A percentile compares a stretch with the other conserved stretches of the same genome.
These are phyloP conservation scores for Eragrostis tef DNA, from an alignment of 202 grass and related monocot species.

Conservation along the genomic window DNA sequence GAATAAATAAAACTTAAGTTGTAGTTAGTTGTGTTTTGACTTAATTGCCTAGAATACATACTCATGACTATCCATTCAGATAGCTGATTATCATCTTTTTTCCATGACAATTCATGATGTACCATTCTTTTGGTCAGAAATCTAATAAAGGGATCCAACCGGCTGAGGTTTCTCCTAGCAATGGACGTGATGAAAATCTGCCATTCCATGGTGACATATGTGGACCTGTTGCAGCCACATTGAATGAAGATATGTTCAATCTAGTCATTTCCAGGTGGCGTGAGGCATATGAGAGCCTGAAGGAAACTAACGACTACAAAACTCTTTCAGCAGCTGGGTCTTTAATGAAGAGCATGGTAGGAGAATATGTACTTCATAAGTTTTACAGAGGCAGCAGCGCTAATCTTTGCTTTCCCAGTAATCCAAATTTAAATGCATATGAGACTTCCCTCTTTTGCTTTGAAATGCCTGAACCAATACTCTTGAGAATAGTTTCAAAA, in stretches of 20 bases:
- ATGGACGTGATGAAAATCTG: slow-evolving; percentile 41
- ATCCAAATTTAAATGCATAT: neutral
- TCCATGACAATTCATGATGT: slow-evolving; percentile 29
- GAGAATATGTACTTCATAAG: slow-evolving; percentile 20
- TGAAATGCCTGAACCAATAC: slow-evolving; percentile 11
- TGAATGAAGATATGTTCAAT: slow-evolving; percentile 93
- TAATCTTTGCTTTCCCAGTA: slow-evolving; percentile 16
- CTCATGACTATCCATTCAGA: slow-evolving; percentile 7
- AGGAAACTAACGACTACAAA: slow-evolving; percentile 85
- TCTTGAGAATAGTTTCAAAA: slow-evolving; percentile 16
- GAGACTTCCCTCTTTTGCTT: slow-evolving; percentile 26
- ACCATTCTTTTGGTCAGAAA: slow-evolving; percentile 60
- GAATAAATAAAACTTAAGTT: slow-evolving; percentile 24
- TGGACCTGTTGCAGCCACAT: slow-evolving; percentile 84
- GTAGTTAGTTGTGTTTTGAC: neutral
- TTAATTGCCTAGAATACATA: slow-evolving; percentile 40
- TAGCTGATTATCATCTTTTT: slow-evolving; percentile 32
- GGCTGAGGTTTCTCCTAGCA: slow-evolving; percentile 61
- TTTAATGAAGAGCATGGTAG: slow-evolving; percentile 89
- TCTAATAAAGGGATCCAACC: slow-evolving; percentile 37
- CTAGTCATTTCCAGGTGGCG: slow-evolving; percentile 84
- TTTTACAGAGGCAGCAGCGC: neutral
- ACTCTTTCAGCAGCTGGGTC: slow-evolving; percentile 81
- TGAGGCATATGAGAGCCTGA: slow-evolving; percentile 78
- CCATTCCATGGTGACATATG: slow-evolving; percentile 77